Percentiles rank a stretch among this genome's conserved stretches.
Conservation (phyloP, 768 basidiomycete species). For the Kwoniella newhampshirensis region DNA sequence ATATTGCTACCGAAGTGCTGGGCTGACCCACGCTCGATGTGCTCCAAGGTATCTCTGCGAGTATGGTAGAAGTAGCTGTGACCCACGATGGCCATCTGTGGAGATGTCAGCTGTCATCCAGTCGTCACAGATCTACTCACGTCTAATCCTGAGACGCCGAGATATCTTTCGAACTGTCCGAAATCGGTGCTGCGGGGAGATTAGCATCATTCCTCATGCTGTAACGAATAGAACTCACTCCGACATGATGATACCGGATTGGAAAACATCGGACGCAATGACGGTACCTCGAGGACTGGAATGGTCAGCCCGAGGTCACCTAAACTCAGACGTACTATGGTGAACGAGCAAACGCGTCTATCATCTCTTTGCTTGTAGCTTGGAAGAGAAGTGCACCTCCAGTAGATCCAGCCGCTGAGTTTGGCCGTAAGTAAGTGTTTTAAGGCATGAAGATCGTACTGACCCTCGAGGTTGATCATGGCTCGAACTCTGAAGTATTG, state of each 20-base stretch:
- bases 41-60: constrained; percentile 72
- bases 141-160: constrained; percentile 87
- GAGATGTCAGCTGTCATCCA: constrained; percentile 11
- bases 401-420: constrained; percentile 74
- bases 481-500: constrained; percentile 68
- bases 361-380: constrained; percentile 93
- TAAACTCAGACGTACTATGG: constrained; percentile 60
- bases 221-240: constrained; percentile 62
- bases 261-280: constrained; percentile 87
- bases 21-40: constrained; percentile 80
- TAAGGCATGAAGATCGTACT: constrained; percentile 6
- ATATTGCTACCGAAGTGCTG: constrained; percentile 89
- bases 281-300: constrained; percentile 77
- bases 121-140: constrained; percentile 56
- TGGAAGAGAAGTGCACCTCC: constrained; percentile 92
- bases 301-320: constrained; percentile 3
- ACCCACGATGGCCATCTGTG: constrained; percentile 78
- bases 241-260: constrained; percentile 81
- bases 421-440: background rate
- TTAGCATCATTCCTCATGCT: background rate
- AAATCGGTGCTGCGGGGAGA: constrained; percentile 75
- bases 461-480: constrained; percentile 86
- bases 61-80: constrained; percentile 92
- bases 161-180: constrained; percentile 84
- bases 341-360: constrained; percentile 79